Evolutionary conservation across 2,329 filamentous ascomycete genomes (phyloP), one percentile per base, ranked within the genome.

Genomic region (Botrytis tulipae): DNA sequence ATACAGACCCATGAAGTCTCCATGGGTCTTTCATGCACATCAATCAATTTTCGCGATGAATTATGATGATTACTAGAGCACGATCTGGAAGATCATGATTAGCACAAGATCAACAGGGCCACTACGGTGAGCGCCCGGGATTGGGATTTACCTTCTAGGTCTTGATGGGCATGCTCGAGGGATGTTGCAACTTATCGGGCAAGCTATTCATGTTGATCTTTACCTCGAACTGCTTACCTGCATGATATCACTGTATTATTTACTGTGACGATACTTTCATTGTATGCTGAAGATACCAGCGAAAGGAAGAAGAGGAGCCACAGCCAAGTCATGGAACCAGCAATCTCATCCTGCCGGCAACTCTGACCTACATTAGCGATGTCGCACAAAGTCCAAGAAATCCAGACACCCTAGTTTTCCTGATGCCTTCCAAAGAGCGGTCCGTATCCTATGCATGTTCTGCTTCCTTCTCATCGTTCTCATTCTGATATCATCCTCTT

Each of bases 401-500:
- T 42, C 70, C 32, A 68, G 54, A 44, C 51, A 72, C 29, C 51
- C 48, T 54, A 29, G 37, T 37, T 51, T 48, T 7, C n/a, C 48
- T 40, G 48, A 32, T 69, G 46, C 51, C 62, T 60, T 42, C 66
- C 66, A 42, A 57, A 16, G 20, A 25, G 66, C 48, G 40, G 46
- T 68, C 66, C 71, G 71, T 72, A 72, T 72, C 67, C 22, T 42
- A 68, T 69, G 51, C 62, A 72, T 61, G 37, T 71, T 44, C 37
- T 29, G 32, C 48, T 54, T 54, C 32, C 65, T 68, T 68, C 25
- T 29, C 65, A 32, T 40, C 48, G 48, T 29, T 68, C 25, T 32
- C n/a, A 29, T 29, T 65, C n/a, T 46, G 61, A 46, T 63, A 63
- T 57, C 35, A 42, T 68, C 66, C 48, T 57, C 51, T n/a, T 48